Conservation (phyloP, 1,284 basidiomycete species). For the Coniophora puteana region DNA sequence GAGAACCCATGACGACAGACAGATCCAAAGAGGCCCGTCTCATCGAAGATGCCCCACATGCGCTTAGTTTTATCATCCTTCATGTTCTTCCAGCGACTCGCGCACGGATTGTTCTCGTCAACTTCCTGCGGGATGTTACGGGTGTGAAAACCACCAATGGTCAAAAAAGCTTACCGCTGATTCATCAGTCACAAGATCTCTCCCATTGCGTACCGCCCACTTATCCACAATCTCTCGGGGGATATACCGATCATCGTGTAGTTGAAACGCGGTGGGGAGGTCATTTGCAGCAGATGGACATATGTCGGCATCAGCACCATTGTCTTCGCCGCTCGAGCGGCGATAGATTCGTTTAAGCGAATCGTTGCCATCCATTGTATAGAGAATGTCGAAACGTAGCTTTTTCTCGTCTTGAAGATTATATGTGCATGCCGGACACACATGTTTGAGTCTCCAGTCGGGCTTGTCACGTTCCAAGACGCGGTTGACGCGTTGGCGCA, state of each 20-base stretch:
- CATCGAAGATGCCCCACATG: conserved; percentile 22
- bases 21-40: conserved; percentile 24
- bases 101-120: conserved; percentile 14
- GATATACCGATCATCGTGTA: conserved; percentile 13
- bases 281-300: neutral
- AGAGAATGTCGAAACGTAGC: conserved; percentile 5
- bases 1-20: conserved; percentile 25
- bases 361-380: conserved; percentile 14
- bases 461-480: conserved; percentile 3
- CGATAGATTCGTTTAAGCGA: conserved; percentile 8
- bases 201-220: conserved; percentile 10
- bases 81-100: conserved; percentile 22
- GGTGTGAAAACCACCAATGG: neutral
- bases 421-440: conserved; percentile 12
- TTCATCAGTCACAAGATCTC: neutral
- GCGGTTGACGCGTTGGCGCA: neutral
- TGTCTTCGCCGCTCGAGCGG: neutral
- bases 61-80: conserved; percentile 14
- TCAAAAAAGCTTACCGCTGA: neutral
- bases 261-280: conserved; percentile 7
- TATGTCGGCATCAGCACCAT: conserved; percentile 1
- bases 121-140: conserved; percentile 1
- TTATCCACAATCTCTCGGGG: conserved; percentile 10
- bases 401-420: conserved; percentile 4
- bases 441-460: conserved; percentile 10